Evolutionary conservation across 1,284 basidiomycete genomes (phyloP), one percentile per base, ranked within the genome.

Genomic region (Leccinum pachyderme): DNA sequence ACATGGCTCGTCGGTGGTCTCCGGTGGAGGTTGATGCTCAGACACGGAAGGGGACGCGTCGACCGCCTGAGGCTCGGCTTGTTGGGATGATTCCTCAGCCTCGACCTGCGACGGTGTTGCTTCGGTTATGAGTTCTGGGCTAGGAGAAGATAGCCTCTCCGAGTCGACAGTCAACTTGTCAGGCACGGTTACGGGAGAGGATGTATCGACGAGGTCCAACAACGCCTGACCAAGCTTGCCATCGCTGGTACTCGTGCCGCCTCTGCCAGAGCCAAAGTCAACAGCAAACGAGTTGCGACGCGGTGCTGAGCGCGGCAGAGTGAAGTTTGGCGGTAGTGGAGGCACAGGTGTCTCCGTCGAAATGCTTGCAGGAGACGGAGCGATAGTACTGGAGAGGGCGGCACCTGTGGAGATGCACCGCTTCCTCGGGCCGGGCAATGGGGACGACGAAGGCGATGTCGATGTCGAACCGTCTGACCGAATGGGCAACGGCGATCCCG

Each of bases 241-340:
- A 33, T 57, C 55, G 13, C 52, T 56, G n/a, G 52, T 9, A 41
- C 57, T 64, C 56, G 58, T 37, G 31, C 53, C 62, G 25, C 59
- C 64, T 53, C 56, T 59, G 24, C 45, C 59, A 25, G 60, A 48
- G 12, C 57, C 59, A 54, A 70, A 63, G 9, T 59, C 53, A 47
- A 62, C 44, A 15, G 69, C 62, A 15, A 72, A 45, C 50, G 70
- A 72, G 49, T 71, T 72, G 37, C 68, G 69, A 37, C 68, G 64
- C 1, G 55, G 56, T 3, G 32, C 35, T 0, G 24, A 2, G 2
- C 44, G 43, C 2, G 51, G 4, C 1, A 53, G 33, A 35, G 52
- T 55, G 15, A 39, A 39, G 44, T 52, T 60, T 7, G 69, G 68
- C 44, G 70, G 33, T 27, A 61, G 47, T 2, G 70, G 71, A 9